Conservation (phyloP, 257 asterid genomes). For the Solanum phureja region DNA sequence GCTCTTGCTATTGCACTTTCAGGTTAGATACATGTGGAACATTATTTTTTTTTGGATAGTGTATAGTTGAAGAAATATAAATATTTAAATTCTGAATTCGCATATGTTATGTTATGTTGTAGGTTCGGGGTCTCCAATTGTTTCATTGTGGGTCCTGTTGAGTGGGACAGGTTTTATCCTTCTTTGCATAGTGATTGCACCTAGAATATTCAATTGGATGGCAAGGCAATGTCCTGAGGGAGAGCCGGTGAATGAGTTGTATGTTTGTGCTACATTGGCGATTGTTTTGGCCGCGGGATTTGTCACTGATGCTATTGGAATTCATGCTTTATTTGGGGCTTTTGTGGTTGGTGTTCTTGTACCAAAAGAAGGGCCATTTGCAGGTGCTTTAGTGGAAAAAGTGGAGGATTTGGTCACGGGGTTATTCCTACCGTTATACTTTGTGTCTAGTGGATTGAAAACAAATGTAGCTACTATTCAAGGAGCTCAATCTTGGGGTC, state of each 20-base stretch:
- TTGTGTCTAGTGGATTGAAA: background rate
- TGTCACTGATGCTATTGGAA: slow-evolving; percentile 39
- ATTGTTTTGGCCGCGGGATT: slow-evolving; percentile 8
- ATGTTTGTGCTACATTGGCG: slow-evolving; percentile 34
- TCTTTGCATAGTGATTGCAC: slow-evolving; percentile 19
- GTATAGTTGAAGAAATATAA: background rate
- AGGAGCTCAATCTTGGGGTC: slow-evolving; percentile 36
- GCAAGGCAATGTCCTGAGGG: slow-evolving; percentile 32
- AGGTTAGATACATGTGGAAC: background rate
- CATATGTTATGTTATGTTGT: background rate
- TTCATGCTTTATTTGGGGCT: slow-evolving; percentile 49
- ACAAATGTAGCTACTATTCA: background rate
- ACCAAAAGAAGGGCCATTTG: slow-evolving; percentile 8
- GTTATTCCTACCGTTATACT: slow-evolving; percentile 33
- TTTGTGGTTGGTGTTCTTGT: slow-evolving; percentile 45
- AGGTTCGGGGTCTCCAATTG: slow-evolving; percentile 4
- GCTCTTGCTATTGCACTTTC: slow-evolving; percentile 12
- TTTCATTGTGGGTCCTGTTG: slow-evolving; percentile 20
- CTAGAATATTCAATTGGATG: slow-evolving; percentile 37
- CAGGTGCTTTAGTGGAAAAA: background rate
- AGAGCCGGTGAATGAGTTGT: slow-evolving; percentile 38
- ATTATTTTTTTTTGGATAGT: background rate
- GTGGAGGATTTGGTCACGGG: slow-evolving; percentile 16
- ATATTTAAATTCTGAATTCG: background rate
- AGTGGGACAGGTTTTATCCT: slow-evolving; percentile 17